Evolutionary conservation across 495 filamentous ascomycete genomes (phyloP).

Genomic region (Aspergillus avenaceus): DNA sequence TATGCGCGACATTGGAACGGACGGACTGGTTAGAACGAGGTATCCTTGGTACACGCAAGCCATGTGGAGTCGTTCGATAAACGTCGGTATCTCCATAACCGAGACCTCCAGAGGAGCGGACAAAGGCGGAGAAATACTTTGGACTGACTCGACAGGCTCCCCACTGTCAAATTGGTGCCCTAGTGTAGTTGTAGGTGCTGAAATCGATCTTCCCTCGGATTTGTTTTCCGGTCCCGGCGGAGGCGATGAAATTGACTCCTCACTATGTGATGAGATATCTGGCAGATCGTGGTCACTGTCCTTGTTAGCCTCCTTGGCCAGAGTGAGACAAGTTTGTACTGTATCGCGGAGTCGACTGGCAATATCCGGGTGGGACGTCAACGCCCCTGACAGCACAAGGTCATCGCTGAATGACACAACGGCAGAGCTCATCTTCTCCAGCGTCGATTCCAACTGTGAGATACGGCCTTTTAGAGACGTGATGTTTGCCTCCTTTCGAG

Average conservation of each 20-base stretch:
- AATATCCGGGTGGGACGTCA: slow-evolving; percentile 29
- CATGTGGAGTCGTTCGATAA: slow-evolving; percentile 65
- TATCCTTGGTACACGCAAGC: slow-evolving; percentile 57
- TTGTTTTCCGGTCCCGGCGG: neutral
- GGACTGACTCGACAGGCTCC: neutral
- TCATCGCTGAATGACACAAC: slow-evolving; percentile 68
- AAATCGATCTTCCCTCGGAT: too few relatives aligned
- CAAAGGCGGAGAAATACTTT: slow-evolving; percentile 1
- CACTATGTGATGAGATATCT: slow-evolving; percentile 2
- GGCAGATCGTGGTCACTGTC: slow-evolving; percentile 3
- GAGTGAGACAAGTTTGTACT: slow-evolving; percentile 19
- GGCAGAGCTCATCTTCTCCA: slow-evolving; percentile 69
- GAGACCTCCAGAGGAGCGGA: slow-evolving; percentile 20
- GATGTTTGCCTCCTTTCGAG: slow-evolving; percentile 79
- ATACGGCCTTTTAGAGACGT: slow-evolving; percentile 66
- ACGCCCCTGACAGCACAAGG: slow-evolving; percentile 45
- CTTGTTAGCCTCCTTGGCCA: slow-evolving; percentile 18
- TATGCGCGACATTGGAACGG: slow-evolving; percentile 44
- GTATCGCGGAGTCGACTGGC: slow-evolving; percentile 33
- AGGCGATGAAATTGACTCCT: neutral
- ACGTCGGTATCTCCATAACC: slow-evolving; percentile 47
- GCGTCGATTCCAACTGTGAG: slow-evolving; percentile 56
- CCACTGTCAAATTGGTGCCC: too few relatives aligned
- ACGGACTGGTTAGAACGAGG: slow-evolving; percentile 49
- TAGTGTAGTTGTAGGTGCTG: too few relatives aligned